phyloP scores from a whole-genome alignment of 2,329 filamentous ascomycete genomes.

The Venturia oleaginea region DNA sequence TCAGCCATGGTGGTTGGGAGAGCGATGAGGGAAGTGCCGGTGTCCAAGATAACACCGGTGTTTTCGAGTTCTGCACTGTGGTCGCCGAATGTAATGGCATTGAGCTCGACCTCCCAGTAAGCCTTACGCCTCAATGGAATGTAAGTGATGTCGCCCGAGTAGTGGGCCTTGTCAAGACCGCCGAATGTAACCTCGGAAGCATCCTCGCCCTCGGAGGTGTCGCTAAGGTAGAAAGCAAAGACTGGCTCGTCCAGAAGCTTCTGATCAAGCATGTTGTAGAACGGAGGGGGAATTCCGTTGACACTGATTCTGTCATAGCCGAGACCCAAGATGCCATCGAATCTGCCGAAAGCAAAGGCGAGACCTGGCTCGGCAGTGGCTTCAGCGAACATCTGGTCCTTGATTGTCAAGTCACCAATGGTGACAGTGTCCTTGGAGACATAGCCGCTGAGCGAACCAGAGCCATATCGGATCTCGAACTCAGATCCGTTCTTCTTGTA shows the following conservation, averaged over 20 bases:
- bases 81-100: slow-evolving; percentile 82
- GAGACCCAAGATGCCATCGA: slow-evolving; percentile 92
- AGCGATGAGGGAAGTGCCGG: slow-evolving; percentile 93
- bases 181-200: slow-evolving; percentile 86
- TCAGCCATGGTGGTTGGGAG: slow-evolving; percentile 86
- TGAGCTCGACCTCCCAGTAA: slow-evolving; percentile 98
- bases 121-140: slow-evolving; percentile 96
- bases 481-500: slow-evolving; percentile 90
- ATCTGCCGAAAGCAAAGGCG: slow-evolving; percentile 94
- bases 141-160: slow-evolving; percentile 78
- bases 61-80: slow-evolving; percentile 81
- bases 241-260: slow-evolving; percentile 82
- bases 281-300: slow-evolving; percentile 86
- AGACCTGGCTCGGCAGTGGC: slow-evolving; percentile 91
- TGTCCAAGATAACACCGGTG: slow-evolving; percentile 96
- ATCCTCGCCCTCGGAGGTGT: slow-evolving; percentile 58
- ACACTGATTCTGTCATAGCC: slow-evolving; percentile 96
- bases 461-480: slow-evolving; percentile 93
- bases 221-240: slow-evolving; percentile 92
- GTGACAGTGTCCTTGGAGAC: slow-evolving; percentile 79
- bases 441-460: slow-evolving; percentile 85
- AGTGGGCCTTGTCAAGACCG: slow-evolving; percentile 74
- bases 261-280: slow-evolving; percentile 93
- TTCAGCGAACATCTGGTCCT: slow-evolving; percentile 91
- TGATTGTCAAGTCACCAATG: slow-evolving; percentile 83